These are phyloP conservation scores for Hypoxylon subgilvum DNA, from an alignment of 495 filamentous ascomycete genomes.

Conservation along the genomic window DNA sequence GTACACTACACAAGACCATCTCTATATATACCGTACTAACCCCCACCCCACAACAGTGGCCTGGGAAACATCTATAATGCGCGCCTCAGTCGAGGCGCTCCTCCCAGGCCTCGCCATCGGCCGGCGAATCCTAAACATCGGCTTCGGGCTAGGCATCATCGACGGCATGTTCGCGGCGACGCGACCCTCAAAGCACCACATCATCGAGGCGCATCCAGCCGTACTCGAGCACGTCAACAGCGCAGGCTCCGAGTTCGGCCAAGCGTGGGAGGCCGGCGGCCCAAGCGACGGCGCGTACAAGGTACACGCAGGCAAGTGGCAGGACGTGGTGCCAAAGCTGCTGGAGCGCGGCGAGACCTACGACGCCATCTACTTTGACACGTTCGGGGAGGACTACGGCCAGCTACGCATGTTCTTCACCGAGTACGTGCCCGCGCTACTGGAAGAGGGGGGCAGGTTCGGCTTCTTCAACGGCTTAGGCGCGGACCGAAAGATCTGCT, in stretches of 20 bases:
- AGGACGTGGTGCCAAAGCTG: constrained; percentile 76
- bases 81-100: constrained; percentile 64
- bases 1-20: too few relatives aligned
- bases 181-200: constrained; percentile 74
- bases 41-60: constrained; percentile 62
- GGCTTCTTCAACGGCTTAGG: constrained; percentile 96
- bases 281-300: constrained; percentile 51
- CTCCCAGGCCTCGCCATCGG: constrained; percentile 53
- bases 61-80: constrained; percentile 94
- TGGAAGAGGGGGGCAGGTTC: constrained; percentile 77
- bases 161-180: constrained; percentile 79
- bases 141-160: constrained; percentile 96
- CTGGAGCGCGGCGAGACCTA: constrained; percentile 73
- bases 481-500: constrained; percentile 88
- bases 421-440: constrained; percentile 79
- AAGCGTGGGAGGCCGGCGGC: constrained; percentile 50
- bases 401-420: constrained; percentile 86
- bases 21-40: constrained; percentile 14
- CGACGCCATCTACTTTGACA: constrained; percentile 97
- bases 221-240: constrained; percentile 71
- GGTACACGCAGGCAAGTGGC: constrained; percentile 72
- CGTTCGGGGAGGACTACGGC: constrained; percentile 90
- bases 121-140: constrained; percentile 83
- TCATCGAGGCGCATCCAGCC: constrained; percentile 88
- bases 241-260: constrained; percentile 52